Evolutionary conservation across 345 rosid species (phyloP).

Genomic region (Noccaea caerulescens): DNA sequence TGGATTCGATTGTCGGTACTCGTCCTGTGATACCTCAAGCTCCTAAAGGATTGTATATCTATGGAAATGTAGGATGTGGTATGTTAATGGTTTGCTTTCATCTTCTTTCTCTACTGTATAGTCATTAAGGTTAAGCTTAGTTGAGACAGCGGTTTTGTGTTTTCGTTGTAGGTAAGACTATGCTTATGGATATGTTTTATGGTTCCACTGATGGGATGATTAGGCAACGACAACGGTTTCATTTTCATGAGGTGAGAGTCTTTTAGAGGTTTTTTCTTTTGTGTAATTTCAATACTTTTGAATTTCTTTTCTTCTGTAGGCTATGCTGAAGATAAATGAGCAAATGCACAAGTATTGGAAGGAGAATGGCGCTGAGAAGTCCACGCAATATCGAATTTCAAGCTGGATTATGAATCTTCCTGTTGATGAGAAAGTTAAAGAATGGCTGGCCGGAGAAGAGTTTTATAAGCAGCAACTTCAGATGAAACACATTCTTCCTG

Average conservation of each 20-base stretch:
- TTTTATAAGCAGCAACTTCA: constrained; percentile 79
- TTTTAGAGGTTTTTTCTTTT: constrained; percentile 2
- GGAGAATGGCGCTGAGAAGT: constrained; percentile 65
- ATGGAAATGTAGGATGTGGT: constrained; percentile 96
- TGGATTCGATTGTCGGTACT: constrained; percentile 74
- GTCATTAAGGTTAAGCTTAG: not conserved
- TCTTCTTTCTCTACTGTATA: not conserved
- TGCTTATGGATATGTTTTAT: constrained; percentile 98
- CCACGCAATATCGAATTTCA: constrained; percentile 62
- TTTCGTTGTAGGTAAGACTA: constrained; percentile 77
- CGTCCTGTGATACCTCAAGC: constrained; percentile 77
- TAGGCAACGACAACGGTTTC: constrained; percentile 72
- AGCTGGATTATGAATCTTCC: constrained; percentile 89
- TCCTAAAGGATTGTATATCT: constrained; percentile 89
- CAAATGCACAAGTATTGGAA: constrained; percentile 92
- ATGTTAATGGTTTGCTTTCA: constrained; percentile 39
- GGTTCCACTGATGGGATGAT: constrained; percentile 66
- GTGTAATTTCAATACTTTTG: not conserved
- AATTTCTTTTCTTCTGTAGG: constrained; percentile 50
- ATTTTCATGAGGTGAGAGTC: constrained; percentile 76
- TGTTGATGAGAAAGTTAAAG: constrained; percentile 79
- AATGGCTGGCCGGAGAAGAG: constrained; percentile 92
- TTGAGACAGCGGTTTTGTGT: constrained; percentile 15
- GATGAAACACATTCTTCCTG: constrained; percentile 85
- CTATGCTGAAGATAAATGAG: constrained; percentile 88